These are phyloP conservation scores for Puccinia horiana DNA, from an alignment of 1,284 basidiomycete genomes.

Conservation along the genomic window DNA sequence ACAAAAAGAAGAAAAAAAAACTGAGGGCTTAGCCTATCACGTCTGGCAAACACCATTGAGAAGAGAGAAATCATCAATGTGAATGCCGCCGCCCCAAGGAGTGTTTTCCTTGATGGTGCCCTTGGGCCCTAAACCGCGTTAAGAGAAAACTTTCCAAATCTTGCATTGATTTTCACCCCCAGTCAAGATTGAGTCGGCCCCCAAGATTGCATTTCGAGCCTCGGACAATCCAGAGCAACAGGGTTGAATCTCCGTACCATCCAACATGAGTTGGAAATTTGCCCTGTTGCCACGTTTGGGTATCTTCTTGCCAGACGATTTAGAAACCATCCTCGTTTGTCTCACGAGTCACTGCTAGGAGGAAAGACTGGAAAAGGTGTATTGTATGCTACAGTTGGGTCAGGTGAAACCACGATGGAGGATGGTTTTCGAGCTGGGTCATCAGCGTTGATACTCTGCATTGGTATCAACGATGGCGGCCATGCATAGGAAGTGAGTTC, in stretches of 20 bases:
- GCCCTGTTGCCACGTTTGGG: slow-evolving; percentile 92
- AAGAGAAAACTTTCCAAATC: slow-evolving; percentile 83
- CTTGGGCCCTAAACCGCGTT: slow-evolving; percentile 67
- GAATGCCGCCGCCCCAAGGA: slow-evolving; percentile 89
- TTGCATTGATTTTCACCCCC: slow-evolving; percentile 87
- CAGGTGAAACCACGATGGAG: background rate
- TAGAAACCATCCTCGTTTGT: slow-evolving; percentile 63
- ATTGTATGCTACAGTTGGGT: background rate
- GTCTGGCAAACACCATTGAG: slow-evolving; percentile 54
- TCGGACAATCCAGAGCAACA: slow-evolving; percentile 84
- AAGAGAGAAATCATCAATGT: slow-evolving; percentile 61
- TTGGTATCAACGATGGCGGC: slow-evolving; percentile 5
- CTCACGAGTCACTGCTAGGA: slow-evolving; percentile 63
- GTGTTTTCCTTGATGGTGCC: slow-evolving; percentile 65
- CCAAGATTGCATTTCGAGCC: slow-evolving; percentile 84
- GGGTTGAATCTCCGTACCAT: slow-evolving; percentile 90
- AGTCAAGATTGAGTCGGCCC: slow-evolving; percentile 86
- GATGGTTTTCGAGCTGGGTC: background rate
- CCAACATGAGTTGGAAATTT: slow-evolving; percentile 78
- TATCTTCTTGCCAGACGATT: slow-evolving; percentile 66
- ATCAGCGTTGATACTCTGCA: background rate
- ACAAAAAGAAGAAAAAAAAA: too few relatives aligned
- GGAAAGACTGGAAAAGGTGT: slow-evolving; percentile 78
- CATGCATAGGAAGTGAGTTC: background rate
- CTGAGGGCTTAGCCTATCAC: background rate